Evolutionary conservation across 345 rosid species (phyloP).

Genomic region (Trapa incisa): DNA sequence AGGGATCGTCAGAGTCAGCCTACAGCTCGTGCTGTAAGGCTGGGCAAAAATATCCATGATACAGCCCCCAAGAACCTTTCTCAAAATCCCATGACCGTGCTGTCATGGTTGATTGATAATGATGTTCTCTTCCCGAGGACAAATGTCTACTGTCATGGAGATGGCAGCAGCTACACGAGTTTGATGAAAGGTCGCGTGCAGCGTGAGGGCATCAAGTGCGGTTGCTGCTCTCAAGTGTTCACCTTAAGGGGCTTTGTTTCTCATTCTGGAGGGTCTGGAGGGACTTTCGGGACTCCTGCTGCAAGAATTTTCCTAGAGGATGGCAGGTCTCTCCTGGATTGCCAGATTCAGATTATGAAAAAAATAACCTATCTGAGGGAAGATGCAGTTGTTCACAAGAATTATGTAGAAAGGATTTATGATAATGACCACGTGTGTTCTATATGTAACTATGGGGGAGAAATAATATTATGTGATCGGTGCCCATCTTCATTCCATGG

Average conservation of each 20-base stretch:
- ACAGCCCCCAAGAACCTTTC: slow-evolving; percentile 22
- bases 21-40: slow-evolving; percentile 17
- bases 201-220: slow-evolving; percentile 35
- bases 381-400: slow-evolving; percentile 4
- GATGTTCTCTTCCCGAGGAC: slow-evolving; percentile 46
- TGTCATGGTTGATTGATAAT: slow-evolving; percentile 70
- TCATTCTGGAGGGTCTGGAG: slow-evolving; percentile 27
- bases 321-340: slow-evolving; percentile 65
- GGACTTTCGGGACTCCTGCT: slow-evolving; percentile 30
- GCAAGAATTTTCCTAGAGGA: slow-evolving; percentile 51
- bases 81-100: slow-evolving; percentile 34
- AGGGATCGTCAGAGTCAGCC: slow-evolving; percentile 6
- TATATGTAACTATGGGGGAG: slow-evolving; percentile 72
- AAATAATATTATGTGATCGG: slow-evolving; percentile 55
- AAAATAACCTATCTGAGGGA: slow-evolving; percentile 3
- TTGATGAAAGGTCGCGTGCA: slow-evolving; percentile 44
- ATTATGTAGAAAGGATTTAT: not conserved
- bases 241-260: slow-evolving; percentile 35
- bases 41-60: slow-evolving; percentile 41
- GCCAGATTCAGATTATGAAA: slow-evolving; percentile 10
- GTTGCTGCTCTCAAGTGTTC: slow-evolving; percentile 18
- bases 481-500: slow-evolving; percentile 85
- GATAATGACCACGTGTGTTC: slow-evolving; percentile 58
- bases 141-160: slow-evolving; percentile 29
- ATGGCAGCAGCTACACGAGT: slow-evolving; percentile 13